Evolutionary conservation across 495 filamentous ascomycete species (phyloP), one percentile per base, ranked within the genome.

Genomic region (Chaetomium fimeti): DNA sequence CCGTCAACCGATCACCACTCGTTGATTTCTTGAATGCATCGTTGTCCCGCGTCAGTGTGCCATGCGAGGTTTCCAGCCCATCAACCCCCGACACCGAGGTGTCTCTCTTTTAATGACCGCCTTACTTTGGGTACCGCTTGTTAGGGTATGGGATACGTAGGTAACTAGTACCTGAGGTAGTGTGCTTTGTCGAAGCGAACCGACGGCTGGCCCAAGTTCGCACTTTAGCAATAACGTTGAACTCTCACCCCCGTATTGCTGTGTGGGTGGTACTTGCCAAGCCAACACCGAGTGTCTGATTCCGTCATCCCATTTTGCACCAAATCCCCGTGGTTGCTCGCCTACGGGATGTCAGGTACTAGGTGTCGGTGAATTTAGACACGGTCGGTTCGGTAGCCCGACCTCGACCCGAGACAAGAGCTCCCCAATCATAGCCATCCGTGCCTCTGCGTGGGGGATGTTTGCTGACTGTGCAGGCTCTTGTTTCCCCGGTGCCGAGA

Each of bases 231-330:
- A n/a, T n/a, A n/a, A n/a, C n/a, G n/a, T n/a, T n/a, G n/a, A n/a
- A n/a, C n/a, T n/a, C n/a, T n/a, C n/a, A n/a, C n/a, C n/a, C n/a
- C n/a, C n/a, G n/a, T n/a, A n/a, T n/a, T n/a, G n/a, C n/a, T n/a
- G n/a, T n/a, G n/a, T n/a, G n/a, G n/a, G n/a, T n/a, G n/a, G n/a
- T n/a, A n/a, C 54, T 16, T 62, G 67, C 69, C 69, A 66, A 71
- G 67, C 61, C 64, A 22, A 63, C 9, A 48, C 63, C 67, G 64
- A 52, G 56, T 61, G 62, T 66, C 62, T 59, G 60, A 62, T 55
- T 61, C 56, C 61, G 57, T 61, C 63, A 57, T 61, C 27, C 66
- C 25, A 36, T 62, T 66, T 56, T 38, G 61, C 54, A 66, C 36
- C 36, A 12, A 15, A 13, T 58, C 9, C 24, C 20, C 53, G 40